A percentile compares a stretch with the other conserved stretches of the same genome.
Conservation (phyloP, 2,329 filamentous ascomycete species). For the Phialophora chinensis region DNA sequence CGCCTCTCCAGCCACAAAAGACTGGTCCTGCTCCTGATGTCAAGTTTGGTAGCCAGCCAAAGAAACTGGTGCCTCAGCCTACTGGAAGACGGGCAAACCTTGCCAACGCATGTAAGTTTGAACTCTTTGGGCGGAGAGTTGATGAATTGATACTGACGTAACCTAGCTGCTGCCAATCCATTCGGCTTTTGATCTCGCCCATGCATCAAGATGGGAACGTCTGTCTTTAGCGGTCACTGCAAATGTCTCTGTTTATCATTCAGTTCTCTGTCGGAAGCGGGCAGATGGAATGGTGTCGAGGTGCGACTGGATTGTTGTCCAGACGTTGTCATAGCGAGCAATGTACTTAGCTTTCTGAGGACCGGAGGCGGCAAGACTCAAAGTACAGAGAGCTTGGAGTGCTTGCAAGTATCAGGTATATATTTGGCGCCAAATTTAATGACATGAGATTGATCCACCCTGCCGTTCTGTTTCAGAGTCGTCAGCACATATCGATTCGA, state of each 20-base stretch:
- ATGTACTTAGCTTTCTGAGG: slow-evolving; percentile 1
- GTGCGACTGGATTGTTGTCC: neutral
- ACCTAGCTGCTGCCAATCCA: slow-evolving; percentile 31
- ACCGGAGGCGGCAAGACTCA: neutral
- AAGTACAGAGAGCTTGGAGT: slow-evolving; percentile 21
- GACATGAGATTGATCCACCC: slow-evolving; percentile 16
- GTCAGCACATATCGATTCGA: neutral
- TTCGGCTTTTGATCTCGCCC: slow-evolving; percentile 29
- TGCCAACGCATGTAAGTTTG: slow-evolving; percentile 88
- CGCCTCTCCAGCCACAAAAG: slow-evolving; percentile 75
- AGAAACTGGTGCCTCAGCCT: slow-evolving; percentile 81
- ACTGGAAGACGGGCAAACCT: slow-evolving; percentile 91
- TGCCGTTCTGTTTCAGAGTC: neutral
- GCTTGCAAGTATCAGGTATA: slow-evolving; percentile 23
- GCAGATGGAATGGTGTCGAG: neutral
- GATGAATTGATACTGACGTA: slow-evolving; percentile 17
- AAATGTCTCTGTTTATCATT: neutral
- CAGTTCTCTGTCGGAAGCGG: neutral
- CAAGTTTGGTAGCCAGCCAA: slow-evolving; percentile 81
- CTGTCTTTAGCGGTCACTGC: neutral
- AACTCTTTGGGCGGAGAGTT: slow-evolving; percentile 26
- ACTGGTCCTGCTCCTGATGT: slow-evolving; percentile 87
- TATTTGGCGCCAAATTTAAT: slow-evolving; percentile 30
- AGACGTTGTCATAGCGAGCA: slow-evolving; percentile 3
- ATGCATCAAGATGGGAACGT: neutral